These are phyloP conservation scores for Globisporangium parvum DNA, from an alignment of 352 stramenopile genomes.

Conservation along the genomic window DNA sequence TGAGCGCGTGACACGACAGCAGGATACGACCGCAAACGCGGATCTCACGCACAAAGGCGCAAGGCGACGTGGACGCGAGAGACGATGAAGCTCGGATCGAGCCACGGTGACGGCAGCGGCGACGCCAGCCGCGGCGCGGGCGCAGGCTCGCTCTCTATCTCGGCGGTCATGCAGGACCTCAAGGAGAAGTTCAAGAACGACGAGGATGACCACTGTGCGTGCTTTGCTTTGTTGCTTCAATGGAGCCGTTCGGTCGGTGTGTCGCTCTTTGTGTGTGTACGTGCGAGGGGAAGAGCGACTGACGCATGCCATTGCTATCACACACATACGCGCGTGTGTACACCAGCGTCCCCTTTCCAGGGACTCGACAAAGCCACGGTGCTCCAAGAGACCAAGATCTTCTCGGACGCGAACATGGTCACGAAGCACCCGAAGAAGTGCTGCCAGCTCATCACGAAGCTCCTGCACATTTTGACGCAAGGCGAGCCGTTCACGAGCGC, in stretches of 20 bases:
- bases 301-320: background rate
- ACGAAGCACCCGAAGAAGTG: slow-evolving; percentile 97
- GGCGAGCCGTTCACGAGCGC: slow-evolving; percentile 94
- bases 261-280: background rate
- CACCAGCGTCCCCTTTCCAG: slow-evolving; percentile 88
- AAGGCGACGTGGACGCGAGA: slow-evolving; percentile 5
- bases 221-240: background rate
- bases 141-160: slow-evolving; percentile 43
- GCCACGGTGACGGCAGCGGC: slow-evolving; percentile 38
- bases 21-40: too few relatives aligned
- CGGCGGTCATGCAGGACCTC: slow-evolving; percentile 92
- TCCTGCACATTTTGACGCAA: slow-evolving; percentile 97
- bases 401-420: slow-evolving; percentile 97
- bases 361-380: slow-evolving; percentile 94
- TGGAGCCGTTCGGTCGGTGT: background rate
- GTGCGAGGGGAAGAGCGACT: background rate
- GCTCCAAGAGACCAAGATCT: slow-evolving; percentile 98
- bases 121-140: slow-evolving; percentile 26
- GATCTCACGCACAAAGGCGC: background rate
- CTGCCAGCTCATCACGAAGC: slow-evolving; percentile 98
- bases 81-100: slow-evolving; percentile 55
- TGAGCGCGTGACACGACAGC: too few relatives aligned
- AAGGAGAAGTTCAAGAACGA: slow-evolving; percentile 99
- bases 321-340: background rate
- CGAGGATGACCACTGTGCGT: slow-evolving; percentile 89